These are phyloP conservation scores for Thielaviopsis euricoi DNA, from an alignment of 2,329 filamentous ascomycete genomes.

Conservation along the genomic window DNA sequence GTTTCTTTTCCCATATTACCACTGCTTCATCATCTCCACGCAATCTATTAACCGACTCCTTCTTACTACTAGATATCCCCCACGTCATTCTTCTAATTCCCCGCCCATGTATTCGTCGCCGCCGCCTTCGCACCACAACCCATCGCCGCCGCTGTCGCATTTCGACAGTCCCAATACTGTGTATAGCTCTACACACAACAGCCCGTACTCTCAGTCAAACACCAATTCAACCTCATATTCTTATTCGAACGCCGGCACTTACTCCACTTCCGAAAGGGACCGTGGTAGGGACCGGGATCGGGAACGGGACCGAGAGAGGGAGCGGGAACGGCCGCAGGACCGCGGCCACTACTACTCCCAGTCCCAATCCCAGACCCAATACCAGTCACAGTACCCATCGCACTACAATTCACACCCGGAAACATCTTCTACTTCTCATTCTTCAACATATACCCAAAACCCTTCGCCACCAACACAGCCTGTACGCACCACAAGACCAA, in stretches of 20 bases:
- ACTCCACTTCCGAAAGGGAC: neutral
- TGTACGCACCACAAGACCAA: constrained; percentile 1
- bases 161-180: constrained; percentile 3
- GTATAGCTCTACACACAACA: constrained; percentile 1
- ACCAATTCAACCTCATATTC: neutral
- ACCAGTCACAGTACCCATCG: neutral
- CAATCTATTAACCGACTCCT: neutral
- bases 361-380: neutral
- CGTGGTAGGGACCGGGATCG: neutral
- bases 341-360: neutral
- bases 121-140: constrained; percentile 3
- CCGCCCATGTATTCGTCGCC: constrained; percentile 10
- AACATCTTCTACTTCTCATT: neutral
- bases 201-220: neutral
- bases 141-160: constrained; percentile 4
- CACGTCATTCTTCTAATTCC: constrained; percentile 4
- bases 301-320: neutral
- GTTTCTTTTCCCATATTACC: neutral
- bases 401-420: neutral
- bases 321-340: neutral
- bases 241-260: neutral
- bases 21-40: neutral
- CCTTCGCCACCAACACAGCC: neutral
- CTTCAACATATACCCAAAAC: neutral
- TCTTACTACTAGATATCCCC: neutral